Base-by-base conservation (phyloP, 1,139 yeast genomes). In the Geotrichum histeridarum region DNA sequence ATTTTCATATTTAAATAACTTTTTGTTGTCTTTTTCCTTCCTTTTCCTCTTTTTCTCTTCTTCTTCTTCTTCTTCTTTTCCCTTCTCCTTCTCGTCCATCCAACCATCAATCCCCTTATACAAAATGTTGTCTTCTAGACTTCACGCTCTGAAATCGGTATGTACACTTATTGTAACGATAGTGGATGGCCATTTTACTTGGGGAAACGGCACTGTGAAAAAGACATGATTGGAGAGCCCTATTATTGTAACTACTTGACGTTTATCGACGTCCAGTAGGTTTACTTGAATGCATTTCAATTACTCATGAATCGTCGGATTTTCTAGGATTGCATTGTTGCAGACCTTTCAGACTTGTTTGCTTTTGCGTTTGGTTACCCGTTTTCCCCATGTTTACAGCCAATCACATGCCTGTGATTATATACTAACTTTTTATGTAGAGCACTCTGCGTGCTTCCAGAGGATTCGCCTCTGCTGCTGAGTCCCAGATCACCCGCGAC, bases 401-500 rank as follows among this genome's bases (percentile, higher is more conserved):
- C 27, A 22, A 22, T 22, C 27, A 22, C 27, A 22, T 22, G 27
- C 27, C 27, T 22, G 27, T 22, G 27, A 22, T 22, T 22, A 22
- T 22, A 5, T 22, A 22, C 55, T 27, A 48, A 72, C 72, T 75
- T 65, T 32, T 39, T 36, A 22, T 22, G 5, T 49, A 53, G 59
- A 48, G 57, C 45, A 32, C 49, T 8, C 32, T 42, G 38, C 52
- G 53, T 60, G 46, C 54, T 37, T 17, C 57, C 48, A 86, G 94
- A 78, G 83, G 87, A 63, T 77, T 86, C 69, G 93, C 95, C 65
- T 84, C 94, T 61, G 80, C 76, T 60, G 71, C 83, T 53, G 71
- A 66, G 36, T 73, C 83, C 54, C 78, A 81, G 61, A 74, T 90
- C 67, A 84, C 93, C 67, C 84, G 84, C 74, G 97, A 91, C 75